A percentile compares a stretch with the other conserved stretches of the same genome.
Conservation (phyloP, 768 basidiomycete genomes). For the Chlorophyllum brunneum region DNA sequence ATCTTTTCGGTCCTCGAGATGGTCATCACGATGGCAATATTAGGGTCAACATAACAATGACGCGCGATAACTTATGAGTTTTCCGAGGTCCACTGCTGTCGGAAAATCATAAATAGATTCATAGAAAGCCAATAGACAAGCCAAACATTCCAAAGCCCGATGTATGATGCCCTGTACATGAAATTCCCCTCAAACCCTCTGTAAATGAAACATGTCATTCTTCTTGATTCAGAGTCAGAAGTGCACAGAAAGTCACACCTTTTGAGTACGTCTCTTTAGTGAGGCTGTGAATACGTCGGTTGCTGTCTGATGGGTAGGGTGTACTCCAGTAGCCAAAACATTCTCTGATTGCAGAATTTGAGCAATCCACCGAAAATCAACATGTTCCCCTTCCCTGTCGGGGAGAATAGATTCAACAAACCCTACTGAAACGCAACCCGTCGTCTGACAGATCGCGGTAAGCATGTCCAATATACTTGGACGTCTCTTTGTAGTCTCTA, state of each 20-base stretch:
- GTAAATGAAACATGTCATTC: background rate
- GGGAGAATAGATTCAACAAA: background rate
- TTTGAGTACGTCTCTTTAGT: background rate
- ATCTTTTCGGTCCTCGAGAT: no score
- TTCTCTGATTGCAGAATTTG: background rate
- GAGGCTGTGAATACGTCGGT: background rate
- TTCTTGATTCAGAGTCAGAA: background rate
- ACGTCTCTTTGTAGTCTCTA: background rate
- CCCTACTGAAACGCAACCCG: background rate
- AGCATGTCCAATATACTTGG: slow-evolving; percentile 4
- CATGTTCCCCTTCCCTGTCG: background rate
- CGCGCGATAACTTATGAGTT: no score
- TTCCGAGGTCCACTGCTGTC: no score
- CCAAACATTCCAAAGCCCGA: no score
- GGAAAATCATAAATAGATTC: no score
- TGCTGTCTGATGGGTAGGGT: slow-evolving; percentile 4
- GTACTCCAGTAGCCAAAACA: background rate
- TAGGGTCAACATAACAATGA: no score
- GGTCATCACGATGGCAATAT: no score
- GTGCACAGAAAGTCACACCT: background rate
- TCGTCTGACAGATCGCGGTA: slow-evolving; percentile 3
- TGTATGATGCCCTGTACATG: background rate
- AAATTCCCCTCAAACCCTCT: background rate
- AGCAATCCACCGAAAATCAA: slow-evolving; percentile 2
- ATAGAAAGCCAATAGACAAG: no score